Base-by-base conservation (phyloP, 2,329 filamentous ascomycete genomes). In the Fusarium annulatum region DNA sequence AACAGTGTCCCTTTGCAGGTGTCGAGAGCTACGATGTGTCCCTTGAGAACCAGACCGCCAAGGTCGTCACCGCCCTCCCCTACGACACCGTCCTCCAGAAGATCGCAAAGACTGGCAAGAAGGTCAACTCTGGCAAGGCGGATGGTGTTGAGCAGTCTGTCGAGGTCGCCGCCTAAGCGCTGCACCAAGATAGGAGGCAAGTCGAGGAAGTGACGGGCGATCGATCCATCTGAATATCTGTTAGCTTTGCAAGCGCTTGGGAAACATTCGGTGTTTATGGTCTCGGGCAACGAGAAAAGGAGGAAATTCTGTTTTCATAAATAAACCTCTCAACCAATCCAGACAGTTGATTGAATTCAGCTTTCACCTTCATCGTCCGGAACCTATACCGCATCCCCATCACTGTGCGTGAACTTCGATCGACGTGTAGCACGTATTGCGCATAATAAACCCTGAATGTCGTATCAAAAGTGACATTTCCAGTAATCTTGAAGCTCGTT, bases 71-170 rank as follows among this genome's bases (percentile, higher is more conserved):
- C 73, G 86, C 84, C 62, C 88, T 97, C 72, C 86, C 89, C 66
- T 97, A 96, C 86, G 90, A 94, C 75, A 94, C 90, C 55, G 94
- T 97, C 67, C 90, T 97, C 69, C 88, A 89, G 81, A 97, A 94
- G 82, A 97, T 98, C 83, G 91, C 93, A 88, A 97, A 97, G 91
- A 97, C 95, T 18, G 95, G 95, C 80, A 98, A 98, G 90, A 93
- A 92, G 80, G 91, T 98, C 81, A 97, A 93, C 84, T 91, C 88
- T 34, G 93, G 88, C 76, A 89, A 91, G 86, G 92, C 88, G 30
- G 92, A 95, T 80, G 93, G 93, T 61, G 86, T 88, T 67, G 80
- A 81, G 64, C 84, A 85, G 81, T 87, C 87, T 69, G 82, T 90
- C 70, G 86, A 86, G 78, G 78, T 88, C 34, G 74, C 77, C 51